Evolutionary conservation across 257 asterid genomes (phyloP).

Genomic region (Ophiorrhiza pumila): DNA sequence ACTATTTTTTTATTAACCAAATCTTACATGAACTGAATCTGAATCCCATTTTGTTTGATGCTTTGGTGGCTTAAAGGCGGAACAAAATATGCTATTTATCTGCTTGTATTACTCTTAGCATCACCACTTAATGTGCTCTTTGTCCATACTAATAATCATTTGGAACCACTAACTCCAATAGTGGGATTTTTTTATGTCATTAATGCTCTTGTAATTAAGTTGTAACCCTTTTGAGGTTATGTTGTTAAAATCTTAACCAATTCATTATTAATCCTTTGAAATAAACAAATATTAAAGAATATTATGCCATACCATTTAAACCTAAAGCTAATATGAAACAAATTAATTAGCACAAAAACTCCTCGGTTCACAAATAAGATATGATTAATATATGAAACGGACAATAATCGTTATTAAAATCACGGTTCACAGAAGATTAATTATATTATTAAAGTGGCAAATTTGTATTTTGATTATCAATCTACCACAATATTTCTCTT

Average conservation of each 20-base stretch:
- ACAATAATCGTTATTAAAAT: no score
- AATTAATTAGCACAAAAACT: no score
- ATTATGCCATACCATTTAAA: background rate
- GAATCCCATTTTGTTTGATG: background rate
- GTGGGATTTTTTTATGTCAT: background rate
- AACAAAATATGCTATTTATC: background rate
- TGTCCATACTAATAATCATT: conserved; percentile 8
- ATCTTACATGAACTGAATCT: background rate
- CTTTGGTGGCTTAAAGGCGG: conserved; percentile 10
- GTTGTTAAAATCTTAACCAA: background rate
- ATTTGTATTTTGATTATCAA: no score
- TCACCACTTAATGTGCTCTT: conserved; percentile 2
- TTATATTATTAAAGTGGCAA: no score
- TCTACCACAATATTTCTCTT: no score
- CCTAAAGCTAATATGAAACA: no score
- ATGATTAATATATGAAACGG: no score
- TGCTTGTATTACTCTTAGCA: background rate
- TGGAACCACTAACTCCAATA: background rate
- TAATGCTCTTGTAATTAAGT: background rate
- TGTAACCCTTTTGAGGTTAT: background rate
- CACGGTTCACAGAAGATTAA: no score
- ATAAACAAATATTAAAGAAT: background rate
- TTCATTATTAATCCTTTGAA: background rate
- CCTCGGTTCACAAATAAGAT: no score
- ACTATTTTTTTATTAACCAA: background rate